Percentiles rank a stretch among this genome's conserved stretches.
Evolutionary conservation across 495 filamentous ascomycete genomes (phyloP).

Genomic region (Xylaria nigripes): DNA sequence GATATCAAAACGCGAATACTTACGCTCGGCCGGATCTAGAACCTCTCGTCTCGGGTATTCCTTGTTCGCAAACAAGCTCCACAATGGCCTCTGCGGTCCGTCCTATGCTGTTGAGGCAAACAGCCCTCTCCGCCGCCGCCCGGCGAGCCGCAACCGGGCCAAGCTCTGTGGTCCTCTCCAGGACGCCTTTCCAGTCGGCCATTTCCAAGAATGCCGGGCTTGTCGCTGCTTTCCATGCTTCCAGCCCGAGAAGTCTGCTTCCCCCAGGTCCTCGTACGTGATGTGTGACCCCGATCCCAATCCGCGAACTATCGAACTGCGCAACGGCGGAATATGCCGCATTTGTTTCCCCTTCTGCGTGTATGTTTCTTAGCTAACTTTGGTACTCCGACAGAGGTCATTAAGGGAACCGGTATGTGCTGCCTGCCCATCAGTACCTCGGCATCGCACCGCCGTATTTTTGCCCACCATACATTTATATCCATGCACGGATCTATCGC

Average conservation of each 20-base stretch:
- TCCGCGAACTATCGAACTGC: neutral
- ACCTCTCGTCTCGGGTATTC: neutral
- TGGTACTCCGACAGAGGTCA: conserved; percentile 47
- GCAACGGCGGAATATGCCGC: conserved; percentile 20
- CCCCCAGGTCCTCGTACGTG: conserved; percentile 59
- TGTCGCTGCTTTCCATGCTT: conserved; percentile 65
- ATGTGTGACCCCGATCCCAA: neutral
- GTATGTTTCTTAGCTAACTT: neutral
- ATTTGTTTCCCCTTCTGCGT: neutral
- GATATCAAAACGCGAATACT: neutral
- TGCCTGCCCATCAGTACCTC: neutral
- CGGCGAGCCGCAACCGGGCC: conserved; percentile 19
- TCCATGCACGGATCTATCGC: neutral
- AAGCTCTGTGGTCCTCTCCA: conserved; percentile 15
- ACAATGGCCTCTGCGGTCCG: conserved; percentile 50
- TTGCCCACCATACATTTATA: neutral
- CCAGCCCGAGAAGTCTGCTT: conserved; percentile 56
- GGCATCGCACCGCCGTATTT: neutral
- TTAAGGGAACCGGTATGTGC: conserved; percentile 69
- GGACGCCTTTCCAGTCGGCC: conserved; percentile 25
- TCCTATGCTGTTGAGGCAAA: conserved; percentile 45
- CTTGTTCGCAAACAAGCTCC: neutral
- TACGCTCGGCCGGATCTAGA: neutral
- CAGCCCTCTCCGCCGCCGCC: conserved; percentile 30
- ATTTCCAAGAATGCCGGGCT: conserved; percentile 28